Conservation (phyloP, 2,329 filamentous ascomycete genomes). For the Apiospora hydei region DNA sequence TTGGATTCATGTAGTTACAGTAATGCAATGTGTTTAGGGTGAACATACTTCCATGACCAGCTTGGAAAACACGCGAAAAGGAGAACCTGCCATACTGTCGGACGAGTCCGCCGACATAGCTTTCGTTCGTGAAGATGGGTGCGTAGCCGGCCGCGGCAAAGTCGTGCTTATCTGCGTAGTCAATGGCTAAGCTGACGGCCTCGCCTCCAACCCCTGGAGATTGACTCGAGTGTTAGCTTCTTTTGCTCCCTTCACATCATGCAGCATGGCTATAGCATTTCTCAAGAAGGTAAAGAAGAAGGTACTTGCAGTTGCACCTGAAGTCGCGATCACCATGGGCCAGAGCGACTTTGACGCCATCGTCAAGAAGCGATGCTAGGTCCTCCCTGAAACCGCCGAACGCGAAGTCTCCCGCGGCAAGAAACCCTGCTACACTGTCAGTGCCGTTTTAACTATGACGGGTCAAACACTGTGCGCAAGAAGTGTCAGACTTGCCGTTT, state of each 20-base stretch:
- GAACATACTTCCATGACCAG: slow-evolving; percentile 41
- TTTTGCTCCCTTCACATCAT: not conserved
- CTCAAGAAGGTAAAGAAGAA: not conserved
- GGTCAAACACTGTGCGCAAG: not conserved
- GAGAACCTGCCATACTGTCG: slow-evolving; percentile 58
- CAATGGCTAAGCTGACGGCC: slow-evolving; percentile 50
- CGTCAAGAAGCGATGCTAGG: slow-evolving; percentile 34
- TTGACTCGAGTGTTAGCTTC: not conserved
- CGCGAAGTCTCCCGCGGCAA: slow-evolving; percentile 53
- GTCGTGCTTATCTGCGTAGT: slow-evolving; percentile 48
- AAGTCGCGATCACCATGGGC: slow-evolving; percentile 43
- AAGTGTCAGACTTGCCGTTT: not conserved
- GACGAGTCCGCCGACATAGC: slow-evolving; percentile 57
- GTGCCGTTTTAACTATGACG: slow-evolving; percentile 49
- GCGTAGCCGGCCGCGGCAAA: slow-evolving; percentile 50
- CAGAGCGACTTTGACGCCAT: slow-evolving; percentile 47
- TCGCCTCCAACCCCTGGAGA: slow-evolving; percentile 36
- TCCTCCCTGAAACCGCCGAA: slow-evolving; percentile 40
- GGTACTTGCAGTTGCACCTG: slow-evolving; percentile 41
- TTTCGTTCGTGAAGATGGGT: slow-evolving; percentile 52
- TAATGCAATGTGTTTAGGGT: not conserved
- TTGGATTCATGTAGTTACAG: not conserved
- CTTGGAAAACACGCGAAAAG: slow-evolving; percentile 55
- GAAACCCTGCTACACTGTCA: slow-evolving; percentile 48
- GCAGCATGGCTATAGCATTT: not conserved